phyloP scores from a whole-genome alignment of 1,284 basidiomycete species.

The Termitomyces sp. region DNA sequence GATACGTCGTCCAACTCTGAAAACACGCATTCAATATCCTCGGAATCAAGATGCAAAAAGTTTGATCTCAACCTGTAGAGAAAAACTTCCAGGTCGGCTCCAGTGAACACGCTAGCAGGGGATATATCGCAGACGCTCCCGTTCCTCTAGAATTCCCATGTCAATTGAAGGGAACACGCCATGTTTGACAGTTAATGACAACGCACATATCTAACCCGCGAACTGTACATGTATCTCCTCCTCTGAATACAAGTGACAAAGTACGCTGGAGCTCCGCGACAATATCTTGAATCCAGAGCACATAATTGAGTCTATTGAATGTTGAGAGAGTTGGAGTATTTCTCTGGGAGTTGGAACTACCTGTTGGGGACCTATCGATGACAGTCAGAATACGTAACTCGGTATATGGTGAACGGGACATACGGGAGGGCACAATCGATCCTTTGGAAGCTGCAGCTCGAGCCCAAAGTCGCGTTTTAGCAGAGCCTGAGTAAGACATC shows the following conservation, averaged over 20 bases:
- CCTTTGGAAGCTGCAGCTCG: constrained; percentile 53
- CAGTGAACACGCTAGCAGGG: constrained; percentile 65
- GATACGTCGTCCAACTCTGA: constrained; percentile 15
- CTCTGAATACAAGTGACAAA: not conserved
- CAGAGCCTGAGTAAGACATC: constrained; percentile 73
- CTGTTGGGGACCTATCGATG: constrained; percentile 70
- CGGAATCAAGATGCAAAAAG: not conserved
- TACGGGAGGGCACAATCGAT: constrained; percentile 85
- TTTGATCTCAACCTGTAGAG: constrained; percentile 56
- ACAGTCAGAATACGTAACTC: too few relatives aligned
- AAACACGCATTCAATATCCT: not conserved
- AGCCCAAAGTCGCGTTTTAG: constrained; percentile 72
- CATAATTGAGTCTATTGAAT: constrained; percentile 66
- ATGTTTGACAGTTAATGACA: not conserved
- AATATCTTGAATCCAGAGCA: constrained; percentile 65
- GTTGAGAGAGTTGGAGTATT: not conserved
- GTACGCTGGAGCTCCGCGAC: constrained; percentile 21
- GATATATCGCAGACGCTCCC: constrained; percentile 88
- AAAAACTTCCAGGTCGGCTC: constrained; percentile 54
- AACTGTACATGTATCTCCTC: constrained; percentile 15
- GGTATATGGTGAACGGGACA: constrained; percentile 17
- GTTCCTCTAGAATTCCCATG: constrained; percentile 63
- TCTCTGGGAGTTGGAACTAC: constrained; percentile 24
- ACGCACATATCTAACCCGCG: constrained; percentile 54
- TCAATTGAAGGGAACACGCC: not conserved